Percentiles rank a stretch among this genome's conserved stretches.
phyloP scores from a whole-genome alignment of 306 rosid species.

The Casuarina cunninghamiana region DNA sequence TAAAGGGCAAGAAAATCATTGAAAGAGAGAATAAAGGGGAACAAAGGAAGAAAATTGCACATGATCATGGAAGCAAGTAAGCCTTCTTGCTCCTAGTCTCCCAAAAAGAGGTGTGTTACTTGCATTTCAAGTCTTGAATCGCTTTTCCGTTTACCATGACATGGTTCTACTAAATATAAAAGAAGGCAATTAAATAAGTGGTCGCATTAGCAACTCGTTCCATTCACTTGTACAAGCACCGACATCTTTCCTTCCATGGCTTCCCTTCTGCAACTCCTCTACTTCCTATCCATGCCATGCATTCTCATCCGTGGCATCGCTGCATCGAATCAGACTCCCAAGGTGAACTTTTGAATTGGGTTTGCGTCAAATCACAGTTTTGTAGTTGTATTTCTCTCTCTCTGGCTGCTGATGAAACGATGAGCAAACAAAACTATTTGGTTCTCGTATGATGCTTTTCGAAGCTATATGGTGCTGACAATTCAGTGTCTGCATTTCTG shows the following conservation, averaged over 20 bases:
- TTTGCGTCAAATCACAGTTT: background rate
- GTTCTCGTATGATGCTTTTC: background rate
- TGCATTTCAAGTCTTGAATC: slow-evolving; percentile 59
- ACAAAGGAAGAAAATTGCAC: slow-evolving; percentile 24
- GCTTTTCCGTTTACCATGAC: slow-evolving; percentile 18
- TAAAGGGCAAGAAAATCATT: slow-evolving; percentile 29
- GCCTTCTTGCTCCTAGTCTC: slow-evolving; percentile 1
- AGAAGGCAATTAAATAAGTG: background rate
- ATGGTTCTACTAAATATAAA: background rate
- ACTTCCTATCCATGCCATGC: slow-evolving; percentile 34
- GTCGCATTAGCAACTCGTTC: slow-evolving; percentile 17
- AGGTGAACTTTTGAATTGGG: slow-evolving; percentile 48
- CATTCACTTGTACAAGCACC: slow-evolving; percentile 11
- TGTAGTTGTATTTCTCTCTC: background rate
- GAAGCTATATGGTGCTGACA: too few species aligned
- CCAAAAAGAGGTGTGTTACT: slow-evolving; percentile 45
- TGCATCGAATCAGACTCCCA: slow-evolving; percentile 51
- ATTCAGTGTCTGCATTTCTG: too few species aligned
- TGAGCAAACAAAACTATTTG: background rate
- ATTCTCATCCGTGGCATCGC: slow-evolving; percentile 33
- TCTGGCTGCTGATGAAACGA: slow-evolving; percentile 16
- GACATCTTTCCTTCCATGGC: slow-evolving; percentile 49
- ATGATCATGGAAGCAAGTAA: slow-evolving; percentile 11
- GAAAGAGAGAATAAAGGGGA: slow-evolving; percentile 30
- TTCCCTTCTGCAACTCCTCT: slow-evolving; percentile 37